Conservation (phyloP, 495 filamentous ascomycete species). For the Corynascus novoguineensis region DNA sequence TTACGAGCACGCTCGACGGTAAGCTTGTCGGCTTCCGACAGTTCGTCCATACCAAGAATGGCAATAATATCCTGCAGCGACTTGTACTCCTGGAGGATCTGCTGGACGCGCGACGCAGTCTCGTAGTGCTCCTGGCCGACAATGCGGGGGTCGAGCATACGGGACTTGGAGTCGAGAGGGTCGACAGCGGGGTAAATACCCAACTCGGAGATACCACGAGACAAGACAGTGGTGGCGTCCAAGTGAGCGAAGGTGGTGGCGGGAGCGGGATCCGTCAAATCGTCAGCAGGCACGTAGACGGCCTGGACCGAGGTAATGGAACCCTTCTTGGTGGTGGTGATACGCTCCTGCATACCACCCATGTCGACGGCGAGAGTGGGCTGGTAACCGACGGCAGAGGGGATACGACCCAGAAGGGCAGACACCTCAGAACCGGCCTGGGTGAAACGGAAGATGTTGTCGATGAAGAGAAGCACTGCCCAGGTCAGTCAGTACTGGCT, state of each 20-base stretch:
- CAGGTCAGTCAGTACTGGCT: background rate
- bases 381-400: conserved; percentile 99
- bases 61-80: conserved; percentile 99
- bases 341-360: conserved; percentile 99
- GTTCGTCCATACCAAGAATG: conserved; percentile 99
- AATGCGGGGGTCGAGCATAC: conserved; percentile 98
- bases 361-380: conserved; percentile 99
- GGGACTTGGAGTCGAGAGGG: conserved; percentile 97
- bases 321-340: conserved; percentile 98
- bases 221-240: conserved; percentile 99
- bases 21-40: conserved; percentile 97
- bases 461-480: conserved; percentile 92
- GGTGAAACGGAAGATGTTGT: conserved; percentile 99
- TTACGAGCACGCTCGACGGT: conserved; percentile 99
- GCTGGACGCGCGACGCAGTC: conserved; percentile 89
- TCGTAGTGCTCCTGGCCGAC: conserved; percentile 97
- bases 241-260: conserved; percentile 99
- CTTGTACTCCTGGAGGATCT: conserved; percentile 99
- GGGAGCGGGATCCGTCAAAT: conserved; percentile 99
- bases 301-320: conserved; percentile 99
- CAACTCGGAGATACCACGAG: conserved; percentile 99
- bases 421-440: conserved; percentile 99
- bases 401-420: conserved; percentile 98
- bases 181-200: conserved; percentile 99
- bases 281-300: conserved; percentile 99